Conservation (phyloP, 2,329 filamentous ascomycete genomes). For the Ophiostoma fasciatum region DNA sequence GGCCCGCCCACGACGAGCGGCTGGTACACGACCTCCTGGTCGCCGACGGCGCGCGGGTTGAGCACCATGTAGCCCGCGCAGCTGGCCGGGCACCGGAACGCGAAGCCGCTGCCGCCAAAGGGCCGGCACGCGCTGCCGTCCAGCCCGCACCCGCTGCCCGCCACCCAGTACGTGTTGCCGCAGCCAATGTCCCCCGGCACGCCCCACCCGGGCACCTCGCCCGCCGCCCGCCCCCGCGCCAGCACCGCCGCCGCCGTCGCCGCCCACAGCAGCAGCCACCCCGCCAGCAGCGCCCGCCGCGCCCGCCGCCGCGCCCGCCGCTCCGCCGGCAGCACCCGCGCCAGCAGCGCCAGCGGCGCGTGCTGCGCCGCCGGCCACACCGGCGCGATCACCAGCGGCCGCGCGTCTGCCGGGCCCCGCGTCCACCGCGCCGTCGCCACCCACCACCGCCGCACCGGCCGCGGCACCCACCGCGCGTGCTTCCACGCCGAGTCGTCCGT, state of each 20-base stretch:
- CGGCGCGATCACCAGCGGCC: slow-evolving; percentile 36
- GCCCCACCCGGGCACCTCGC: slow-evolving; percentile 54
- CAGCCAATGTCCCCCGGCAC: slow-evolving; percentile 51
- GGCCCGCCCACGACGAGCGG: slow-evolving; percentile 57
- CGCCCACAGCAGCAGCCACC: slow-evolving; percentile 53
- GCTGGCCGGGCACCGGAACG: slow-evolving; percentile 61
- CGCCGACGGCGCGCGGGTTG: slow-evolving; percentile 62
- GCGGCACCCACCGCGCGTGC: slow-evolving; percentile 44
- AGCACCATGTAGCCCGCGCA: slow-evolving; percentile 51
- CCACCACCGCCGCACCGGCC: slow-evolving; percentile 32
- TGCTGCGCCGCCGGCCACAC: slow-evolving; percentile 53
- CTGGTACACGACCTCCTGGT: slow-evolving; percentile 48
- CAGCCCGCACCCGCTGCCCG: slow-evolving; percentile 57
- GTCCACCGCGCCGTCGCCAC: slow-evolving; percentile 33
- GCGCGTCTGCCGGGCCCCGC: slow-evolving; percentile 39
- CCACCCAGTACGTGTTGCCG: slow-evolving; percentile 52
- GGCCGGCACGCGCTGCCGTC: slow-evolving; percentile 63
- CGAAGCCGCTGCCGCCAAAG: slow-evolving; percentile 53
- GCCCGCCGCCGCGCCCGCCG: slow-evolving; percentile 41
- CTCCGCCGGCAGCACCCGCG: slow-evolving; percentile 41
- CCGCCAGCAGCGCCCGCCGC: slow-evolving; percentile 40
- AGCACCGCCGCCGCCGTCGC: slow-evolving; percentile 55
- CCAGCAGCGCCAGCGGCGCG: slow-evolving; percentile 47
- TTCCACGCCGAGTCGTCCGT: slow-evolving; percentile 38
- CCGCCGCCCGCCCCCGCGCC: slow-evolving; percentile 41